A percentile compares a stretch with the other conserved stretches of the same genome.
These are phyloP conservation scores for Marasmius fiardii DNA, from an alignment of 1,284 basidiomycete genomes.

Conservation along the genomic window DNA sequence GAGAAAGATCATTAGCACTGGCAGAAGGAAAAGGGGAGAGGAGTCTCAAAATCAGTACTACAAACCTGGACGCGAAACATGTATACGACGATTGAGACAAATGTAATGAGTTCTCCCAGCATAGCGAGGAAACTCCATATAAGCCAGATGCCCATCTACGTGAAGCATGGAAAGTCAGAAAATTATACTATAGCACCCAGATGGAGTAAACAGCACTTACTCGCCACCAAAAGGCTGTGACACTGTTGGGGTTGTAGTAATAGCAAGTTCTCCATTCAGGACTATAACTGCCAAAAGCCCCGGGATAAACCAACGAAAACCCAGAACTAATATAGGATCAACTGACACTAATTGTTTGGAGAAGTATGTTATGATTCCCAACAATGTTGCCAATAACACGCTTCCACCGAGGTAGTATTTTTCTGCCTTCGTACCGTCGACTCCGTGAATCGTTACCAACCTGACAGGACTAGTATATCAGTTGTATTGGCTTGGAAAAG, in stretches of 20 bases:
- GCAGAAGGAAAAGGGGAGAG: neutral
- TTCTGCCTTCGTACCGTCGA: slow-evolving; percentile 23
- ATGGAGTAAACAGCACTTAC: neutral
- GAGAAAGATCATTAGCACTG: neutral
- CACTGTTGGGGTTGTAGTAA: slow-evolving; percentile 14
- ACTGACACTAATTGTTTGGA: slow-evolving; percentile 20
- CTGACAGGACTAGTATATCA: slow-evolving; percentile 6
- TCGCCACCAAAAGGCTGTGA: slow-evolving; percentile 17
- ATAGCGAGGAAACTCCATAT: slow-evolving; percentile 22
- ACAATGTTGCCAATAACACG: slow-evolving; percentile 12
- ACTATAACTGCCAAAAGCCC: slow-evolving; percentile 10
- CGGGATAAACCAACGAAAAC: neutral
- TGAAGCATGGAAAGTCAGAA: neutral
- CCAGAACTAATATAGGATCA: neutral
- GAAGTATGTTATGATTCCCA: slow-evolving; percentile 19
- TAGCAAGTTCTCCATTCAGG: slow-evolving; percentile 16
- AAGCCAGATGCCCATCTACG: slow-evolving; percentile 19
- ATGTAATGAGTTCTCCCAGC: slow-evolving; percentile 17
- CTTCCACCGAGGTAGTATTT: slow-evolving; percentile 23
- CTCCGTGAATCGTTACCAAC: slow-evolving; percentile 20
- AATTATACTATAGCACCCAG: neutral
- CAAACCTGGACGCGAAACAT: slow-evolving; percentile 16
- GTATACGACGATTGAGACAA: slow-evolving; percentile 16
- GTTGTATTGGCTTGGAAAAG: too few relatives aligned
- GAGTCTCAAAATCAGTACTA: neutral